A percentile compares a stretch with the other conserved stretches of the same genome.
Conservation (phyloP, 2,329 filamentous ascomycete genomes). For the Fusarium subglutinans region DNA sequence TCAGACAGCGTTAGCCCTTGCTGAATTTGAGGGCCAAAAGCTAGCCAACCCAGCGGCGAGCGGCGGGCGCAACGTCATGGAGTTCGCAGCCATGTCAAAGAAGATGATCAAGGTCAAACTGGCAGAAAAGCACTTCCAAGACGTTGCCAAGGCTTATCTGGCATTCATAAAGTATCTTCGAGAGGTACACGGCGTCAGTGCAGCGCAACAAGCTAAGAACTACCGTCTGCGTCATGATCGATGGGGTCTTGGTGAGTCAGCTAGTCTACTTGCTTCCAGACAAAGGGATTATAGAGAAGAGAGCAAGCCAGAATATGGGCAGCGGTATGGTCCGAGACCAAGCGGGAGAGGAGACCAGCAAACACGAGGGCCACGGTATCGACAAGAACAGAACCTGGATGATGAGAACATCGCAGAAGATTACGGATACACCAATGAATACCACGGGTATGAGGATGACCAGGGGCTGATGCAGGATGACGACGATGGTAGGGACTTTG, state of each 20-base stretch:
- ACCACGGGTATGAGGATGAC: accelerated
- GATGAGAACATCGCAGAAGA: not conserved
- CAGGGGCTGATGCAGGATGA: not conserved
- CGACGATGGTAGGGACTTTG: not conserved
- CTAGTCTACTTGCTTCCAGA: accelerated
- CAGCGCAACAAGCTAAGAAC: not conserved
- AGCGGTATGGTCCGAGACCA: not conserved
- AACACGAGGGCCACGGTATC: accelerated
- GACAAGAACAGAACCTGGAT: no score
- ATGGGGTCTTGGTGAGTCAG: not conserved
- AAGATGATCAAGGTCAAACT: not conserved
- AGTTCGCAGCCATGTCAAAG: not conserved
- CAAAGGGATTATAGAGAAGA: not conserved
- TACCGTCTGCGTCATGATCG: not conserved
- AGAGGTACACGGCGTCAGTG: not conserved
- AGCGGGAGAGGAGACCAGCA: not conserved
- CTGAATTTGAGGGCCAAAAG: not conserved
- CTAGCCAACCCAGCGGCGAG: accelerated
- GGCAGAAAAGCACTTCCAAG: not conserved
- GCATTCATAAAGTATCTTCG: not conserved
- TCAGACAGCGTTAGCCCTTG: accelerated
- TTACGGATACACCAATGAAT: accelerated
- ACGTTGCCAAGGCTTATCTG: not conserved
- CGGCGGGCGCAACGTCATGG: not conserved
- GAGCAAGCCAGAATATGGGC: not conserved